Base-by-base conservation (phyloP, 1,284 basidiomycete species). In the Cerrena zonata region DNA sequence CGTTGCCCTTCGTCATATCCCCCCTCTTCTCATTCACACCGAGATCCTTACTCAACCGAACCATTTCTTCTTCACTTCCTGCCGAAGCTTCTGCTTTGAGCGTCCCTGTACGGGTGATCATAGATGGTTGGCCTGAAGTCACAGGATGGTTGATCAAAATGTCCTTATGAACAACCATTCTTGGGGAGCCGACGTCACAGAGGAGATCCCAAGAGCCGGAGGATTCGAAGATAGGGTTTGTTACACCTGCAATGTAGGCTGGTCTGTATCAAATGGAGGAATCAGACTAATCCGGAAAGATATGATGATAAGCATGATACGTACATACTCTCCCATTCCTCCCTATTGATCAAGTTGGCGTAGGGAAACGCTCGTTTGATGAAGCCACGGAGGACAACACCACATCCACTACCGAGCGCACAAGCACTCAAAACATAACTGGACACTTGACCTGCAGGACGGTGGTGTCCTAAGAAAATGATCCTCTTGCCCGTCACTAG, bases 181-280 rank as follows among this genome's bases (percentile, higher is more conserved):
- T 83, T 3, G 91, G 91, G 0, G 84, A 84, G 49, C 91, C 86
- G 53, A 96, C 83, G 63, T 97, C 92, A 66, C 92, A 89, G 36
- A 97, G 74, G 1, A 99, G 74, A 66, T 99, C 94, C 95, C 95
- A 99, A 15, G 80, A 77, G 1, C 84, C 82, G 0, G 88, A 80
- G 5, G 88, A 78, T 61, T 94, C 91, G 65, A 97, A 97, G 26
- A 95, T 91, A 1, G 94, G 94, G 63, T 99, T 98, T 2, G 91
- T 95, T 1, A 97, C 94, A 2, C 94, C 94, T 4, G 94, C 94
- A 50, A 99, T 93, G 65, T 88, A 99, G 11, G 90, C 93, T 3
- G 89, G 83, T 45, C 89, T 91, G 54, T 30, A 18, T 27, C 27
- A 11, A n/a, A 37, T 37, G 24, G n/a, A 12, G 26, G 15, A n/a